Base-by-base conservation (phyloP, 2,329 filamentous ascomycete genomes). In the Colletotrichum cordylinicola region DNA sequence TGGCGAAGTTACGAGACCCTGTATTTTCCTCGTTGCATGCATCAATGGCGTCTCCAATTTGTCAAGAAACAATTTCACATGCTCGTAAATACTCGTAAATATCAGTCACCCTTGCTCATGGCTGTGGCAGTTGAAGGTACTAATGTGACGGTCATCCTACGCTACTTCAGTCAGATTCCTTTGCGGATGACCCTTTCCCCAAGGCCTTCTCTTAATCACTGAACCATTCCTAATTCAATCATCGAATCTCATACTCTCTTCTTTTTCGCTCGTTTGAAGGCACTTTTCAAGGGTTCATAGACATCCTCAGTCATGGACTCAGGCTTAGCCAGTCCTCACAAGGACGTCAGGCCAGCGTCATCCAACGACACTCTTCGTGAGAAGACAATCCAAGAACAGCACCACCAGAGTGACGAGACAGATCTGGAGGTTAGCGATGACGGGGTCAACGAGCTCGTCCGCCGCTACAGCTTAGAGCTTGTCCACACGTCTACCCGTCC, bases 391-490 rank as follows among this genome's bases (percentile, higher is more conserved):
- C 69, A 24, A 6, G 31, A 55, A 12, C 24, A 61, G 1, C 33
- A 67, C 12, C 35, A 61, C 9, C 52, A 52, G 8, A 16, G 27
- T 2, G 37, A 68, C 9, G 35, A 68, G 5, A 72, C 56, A 29
- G 70, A 68, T 18, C 31, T 48, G 8, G 66, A 74, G 10, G n/a
- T 27, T 21, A 64, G 58, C n/a, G 43, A 48, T 48, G 21, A 56
- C 2, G 52, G 55, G 0, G 15, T 77, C 4, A 68, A 65, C 7
- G 70, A 76, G 7, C 43, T 79, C 2, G 68, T 79, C 0, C 74
- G 76, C 1, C 60, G 68, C 13, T 77, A 76, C 64, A 79, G 78
- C 33, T 35, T 78, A 2, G 77, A 79, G 8, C 55, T 80, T 3
- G 70, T 78, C 6, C 77, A 73, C 4, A 75, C 77, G 1, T 64